Percentiles rank a stretch among this genome's conserved stretches.
These are phyloP conservation scores for Suhomyces kunorum DNA, from an alignment of 1,139 yeast genomes.

Conservation along the genomic window DNA sequence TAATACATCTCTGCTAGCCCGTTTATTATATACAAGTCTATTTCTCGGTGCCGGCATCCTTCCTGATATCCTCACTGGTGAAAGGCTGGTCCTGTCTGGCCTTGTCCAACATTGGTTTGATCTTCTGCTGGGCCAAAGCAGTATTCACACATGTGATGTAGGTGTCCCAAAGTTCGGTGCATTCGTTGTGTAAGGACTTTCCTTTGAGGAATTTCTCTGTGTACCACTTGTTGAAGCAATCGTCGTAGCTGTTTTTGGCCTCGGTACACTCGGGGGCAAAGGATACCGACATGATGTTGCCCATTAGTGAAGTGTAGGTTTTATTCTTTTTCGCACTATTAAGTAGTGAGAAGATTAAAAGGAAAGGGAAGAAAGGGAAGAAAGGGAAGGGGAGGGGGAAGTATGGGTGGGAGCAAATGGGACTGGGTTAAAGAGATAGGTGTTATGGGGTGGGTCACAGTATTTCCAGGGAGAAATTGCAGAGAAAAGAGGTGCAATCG, in stretches of 20 bases:
- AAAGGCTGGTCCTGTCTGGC: constrained; percentile 93
- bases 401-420: too few species aligned
- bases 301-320: constrained; percentile 45
- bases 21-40: constrained; percentile 4
- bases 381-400: neutral
- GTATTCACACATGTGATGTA: constrained; percentile 82
- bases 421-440: too few species aligned
- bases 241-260: constrained; percentile 80
- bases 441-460: too few species aligned
- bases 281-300: constrained; percentile 84
- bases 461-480: too few species aligned
- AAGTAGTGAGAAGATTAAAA: neutral
- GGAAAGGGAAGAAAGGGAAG: neutral
- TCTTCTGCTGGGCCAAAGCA: constrained; percentile 70
- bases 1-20: neutral
- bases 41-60: constrained; percentile 18
- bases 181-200: constrained; percentile 75
- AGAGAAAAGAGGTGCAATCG: too few species aligned
- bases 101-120: constrained; percentile 83
- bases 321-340: constrained; percentile 3
- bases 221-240: constrained; percentile 93
- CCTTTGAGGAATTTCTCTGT: constrained; percentile 84
- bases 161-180: constrained; percentile 84
- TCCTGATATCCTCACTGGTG: constrained; percentile 35
- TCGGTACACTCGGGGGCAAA: constrained; percentile 97